Conservation (phyloP, 140 eudicot genomes). For the Ambrosia hybrid region DNA sequence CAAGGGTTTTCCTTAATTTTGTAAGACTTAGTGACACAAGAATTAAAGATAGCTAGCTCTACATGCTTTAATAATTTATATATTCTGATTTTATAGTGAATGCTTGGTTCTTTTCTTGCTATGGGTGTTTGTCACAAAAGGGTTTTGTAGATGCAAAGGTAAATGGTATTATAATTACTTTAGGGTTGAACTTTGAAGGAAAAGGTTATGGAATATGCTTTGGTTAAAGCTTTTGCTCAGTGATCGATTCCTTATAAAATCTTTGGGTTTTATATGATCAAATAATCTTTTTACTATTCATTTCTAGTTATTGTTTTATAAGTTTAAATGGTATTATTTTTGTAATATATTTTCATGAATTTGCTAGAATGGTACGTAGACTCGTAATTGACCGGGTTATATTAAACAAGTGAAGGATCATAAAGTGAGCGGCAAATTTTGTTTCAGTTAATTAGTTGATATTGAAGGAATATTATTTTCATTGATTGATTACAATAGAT, state of each 20-base stretch:
- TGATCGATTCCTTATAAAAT: slow-evolving; percentile 7
- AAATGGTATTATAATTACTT: slow-evolving; percentile 5
- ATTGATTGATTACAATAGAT: too few relatives aligned
- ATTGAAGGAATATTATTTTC: too few relatives aligned
- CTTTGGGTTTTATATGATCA: not conserved
- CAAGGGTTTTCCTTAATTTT: not conserved
- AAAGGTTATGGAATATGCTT: slow-evolving; percentile 30
- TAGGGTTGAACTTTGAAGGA: not conserved
- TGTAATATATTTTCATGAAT: too few relatives aligned
- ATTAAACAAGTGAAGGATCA: too few relatives aligned
- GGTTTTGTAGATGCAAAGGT: slow-evolving; percentile 23
- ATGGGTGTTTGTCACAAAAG: slow-evolving; percentile 7
- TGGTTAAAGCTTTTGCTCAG: slow-evolving; percentile 33
- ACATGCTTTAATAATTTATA: not conserved
- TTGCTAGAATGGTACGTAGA: not conserved
- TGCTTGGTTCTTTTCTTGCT: slow-evolving; percentile 34
- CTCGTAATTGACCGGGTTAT: not conserved
- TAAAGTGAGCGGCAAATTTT: not conserved
- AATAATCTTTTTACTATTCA: not conserved
- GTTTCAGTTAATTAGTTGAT: not conserved
- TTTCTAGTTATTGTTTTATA: not conserved
- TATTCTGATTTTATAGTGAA: not conserved
- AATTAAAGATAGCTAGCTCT: not conserved
- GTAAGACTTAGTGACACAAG: not conserved
- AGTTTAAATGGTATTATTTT: not conserved